These are phyloP conservation scores for Acacia acuminata DNA, from an alignment of 306 rosid genomes.

Conservation along the genomic window DNA sequence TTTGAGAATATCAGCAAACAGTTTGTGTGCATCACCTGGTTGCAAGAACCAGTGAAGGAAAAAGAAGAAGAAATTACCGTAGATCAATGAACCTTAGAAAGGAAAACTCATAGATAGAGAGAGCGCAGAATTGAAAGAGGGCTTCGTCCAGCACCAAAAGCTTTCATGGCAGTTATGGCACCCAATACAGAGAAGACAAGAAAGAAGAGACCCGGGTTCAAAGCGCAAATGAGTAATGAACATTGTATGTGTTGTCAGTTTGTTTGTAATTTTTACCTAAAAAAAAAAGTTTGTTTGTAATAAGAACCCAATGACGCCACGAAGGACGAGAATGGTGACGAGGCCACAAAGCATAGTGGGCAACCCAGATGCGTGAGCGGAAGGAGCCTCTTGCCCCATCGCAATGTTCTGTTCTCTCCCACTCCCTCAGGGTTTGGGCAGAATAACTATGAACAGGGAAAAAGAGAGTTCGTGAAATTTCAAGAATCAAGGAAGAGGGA, in stretches of 20 bases:
- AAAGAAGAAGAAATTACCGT: not conserved
- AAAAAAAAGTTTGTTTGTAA: too few relatives aligned
- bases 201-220: too few relatives aligned
- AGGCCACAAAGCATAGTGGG: constrained; percentile 69
- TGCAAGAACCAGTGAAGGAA: not conserved
- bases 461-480: not conserved
- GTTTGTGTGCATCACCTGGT: not conserved
- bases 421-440: not conserved
- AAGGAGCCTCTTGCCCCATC: constrained; percentile 63
- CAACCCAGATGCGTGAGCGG: constrained; percentile 18
- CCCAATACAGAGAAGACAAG: not conserved
- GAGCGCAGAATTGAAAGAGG: not conserved
- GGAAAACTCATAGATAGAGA: not conserved
- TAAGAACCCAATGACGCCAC: constrained; percentile 64
- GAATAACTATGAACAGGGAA: not conserved
- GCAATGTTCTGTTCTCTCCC: not conserved
- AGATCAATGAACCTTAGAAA: not conserved
- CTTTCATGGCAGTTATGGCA: not conserved
- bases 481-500: not conserved
- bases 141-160: not conserved
- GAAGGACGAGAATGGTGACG: constrained; percentile 80
- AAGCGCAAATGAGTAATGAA: not conserved
- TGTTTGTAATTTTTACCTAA: too few relatives aligned
- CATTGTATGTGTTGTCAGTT: not conserved
- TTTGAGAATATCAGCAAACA: not conserved